Evolutionary conservation across 2,329 filamentous ascomycete species (phyloP), one percentile per base, ranked within the genome.

Genomic region (Penicillium digitatum): DNA sequence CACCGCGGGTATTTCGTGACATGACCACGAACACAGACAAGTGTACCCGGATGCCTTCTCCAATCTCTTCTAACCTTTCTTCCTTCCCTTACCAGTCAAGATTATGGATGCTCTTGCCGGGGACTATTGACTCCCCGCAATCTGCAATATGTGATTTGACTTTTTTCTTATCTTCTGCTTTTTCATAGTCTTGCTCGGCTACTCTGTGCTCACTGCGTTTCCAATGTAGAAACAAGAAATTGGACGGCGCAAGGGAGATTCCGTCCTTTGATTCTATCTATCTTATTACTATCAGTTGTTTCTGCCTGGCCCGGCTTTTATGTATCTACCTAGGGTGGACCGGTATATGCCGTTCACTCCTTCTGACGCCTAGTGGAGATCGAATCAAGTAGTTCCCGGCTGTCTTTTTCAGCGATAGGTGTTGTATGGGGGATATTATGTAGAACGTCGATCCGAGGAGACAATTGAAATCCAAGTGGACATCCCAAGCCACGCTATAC

Each of bases 151-250:
- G 45, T 20, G 16, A 43, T n/a, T 50, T 50, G 29, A 43, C 37
- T 27, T 43, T 35, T 29, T 22, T n/a, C n/a, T n/a, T 34, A 9
- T 29, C 10, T 37, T 51, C 29, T 54, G 37, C 44, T 51, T 24
- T 48, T 48, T 16, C 4, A 43, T 26, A 26, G 31, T 52, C 43
- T 39, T 31, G 16, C 47, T 54, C 48, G 35, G 34, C 57, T 52
- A 50, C 49, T 62, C 56, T 63, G 43, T 46, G 49, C 57, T 54
- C 57, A 46, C 45, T 55, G 54, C 35, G 52, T 62, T 60, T 60
- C 59, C 53, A 46, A 57, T 56, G 57, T 69, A 65, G 65, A 68
- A 65, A 61, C 65, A 64, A 62, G 62, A 60, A 42, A 55, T 58
- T 62, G 63, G 60, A 66, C 53, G 61, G 60, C 54, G 57, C 54